Base-by-base conservation (phyloP, 2,329 filamentous ascomycete genomes). In the Madurella fahalii region DNA sequence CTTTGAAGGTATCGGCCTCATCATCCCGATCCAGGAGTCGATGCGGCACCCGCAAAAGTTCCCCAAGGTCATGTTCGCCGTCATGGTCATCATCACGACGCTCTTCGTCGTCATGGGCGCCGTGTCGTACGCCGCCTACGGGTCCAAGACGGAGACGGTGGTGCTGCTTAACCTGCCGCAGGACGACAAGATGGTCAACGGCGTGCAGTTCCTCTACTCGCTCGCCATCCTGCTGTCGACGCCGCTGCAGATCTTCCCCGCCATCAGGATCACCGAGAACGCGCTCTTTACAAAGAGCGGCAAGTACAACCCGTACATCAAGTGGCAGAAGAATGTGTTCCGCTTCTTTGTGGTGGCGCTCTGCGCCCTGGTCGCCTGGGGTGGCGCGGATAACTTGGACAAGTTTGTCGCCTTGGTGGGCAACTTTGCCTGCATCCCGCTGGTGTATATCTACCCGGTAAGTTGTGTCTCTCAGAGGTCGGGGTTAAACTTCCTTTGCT, bases 311-410 rank as follows among this genome's bases (percentile, higher is more conserved):
- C 92, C 91, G 0, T 94, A 90, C 68, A 95, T 99, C 77, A 99
- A 99, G 77, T 99, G 94, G 94, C 89, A 97, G 79, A 99, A 99
- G 84, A 99, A 99, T 64, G 77, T 87, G 34, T 99, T 96, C 77
- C 87, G 94, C 52, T 99, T 97, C 78, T 86, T 93, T 67, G 84
- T 96, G 59, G 94, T 97, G 48, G 82, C 89, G 65, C 72, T 94
- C 20, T 97, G 94, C 67, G 89, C 92, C 0, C 73, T 85, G 55
- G 87, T 99, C 61, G 93, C 93, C 1, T 99, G 91, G 90, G 85
- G 86, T 43, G 94, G 94, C 58, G 93, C 94, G 2, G 89, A 90
- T 62, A 87, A 97, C 72, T 76, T 99, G 52, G 94, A 99, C 75
- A 97, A 97, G 72, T 99, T 99, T 70, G 95, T 99, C 32, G 88